Percentiles rank a stretch among this genome's conserved stretches.
phyloP scores from a whole-genome alignment of 2,329 filamentous ascomycete genomes.

The Aspergillus sclerotialis region DNA sequence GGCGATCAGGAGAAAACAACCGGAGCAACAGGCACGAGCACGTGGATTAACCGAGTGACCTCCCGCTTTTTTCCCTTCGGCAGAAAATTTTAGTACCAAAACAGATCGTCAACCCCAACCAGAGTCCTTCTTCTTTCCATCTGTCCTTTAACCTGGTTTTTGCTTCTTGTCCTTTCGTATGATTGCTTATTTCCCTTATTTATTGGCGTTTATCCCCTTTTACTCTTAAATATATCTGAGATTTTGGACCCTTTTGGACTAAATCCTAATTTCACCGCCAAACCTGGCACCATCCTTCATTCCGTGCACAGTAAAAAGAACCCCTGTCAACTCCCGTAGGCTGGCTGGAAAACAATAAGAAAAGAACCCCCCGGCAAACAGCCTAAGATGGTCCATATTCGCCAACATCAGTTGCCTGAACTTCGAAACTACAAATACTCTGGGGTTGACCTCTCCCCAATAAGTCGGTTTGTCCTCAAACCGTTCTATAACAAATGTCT shows the following conservation, averaged over 20 bases:
- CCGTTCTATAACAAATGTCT: constrained; percentile 95
- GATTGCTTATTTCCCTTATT: constrained; percentile 1
- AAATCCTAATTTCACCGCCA: not conserved
- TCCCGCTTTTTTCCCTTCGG: constrained; percentile 13
- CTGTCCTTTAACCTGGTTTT: constrained; percentile 7
- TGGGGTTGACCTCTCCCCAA: constrained; percentile 78
- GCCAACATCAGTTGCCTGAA: constrained; percentile 79
- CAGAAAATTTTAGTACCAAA: constrained; percentile 10
- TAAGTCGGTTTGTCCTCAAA: constrained; percentile 90
- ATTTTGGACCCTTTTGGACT: not conserved
- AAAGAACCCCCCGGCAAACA: constrained; percentile 1
- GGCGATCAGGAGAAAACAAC: constrained; percentile 3
- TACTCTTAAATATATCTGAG: not conserved
- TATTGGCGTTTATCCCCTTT: not conserved
- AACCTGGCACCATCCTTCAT: not conserved
- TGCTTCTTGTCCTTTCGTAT: constrained; percentile 3
- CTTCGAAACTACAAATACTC: constrained; percentile 96
- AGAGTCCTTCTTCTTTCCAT: too few species aligned
- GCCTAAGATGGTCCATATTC: constrained; percentile 80
- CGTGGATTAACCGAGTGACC: not conserved
- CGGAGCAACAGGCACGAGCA: not conserved
- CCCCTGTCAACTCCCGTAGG: constrained; percentile 1
- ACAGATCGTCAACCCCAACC: constrained; percentile 2
- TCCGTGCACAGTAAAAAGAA: too few species aligned
- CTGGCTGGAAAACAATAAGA: not conserved